Base-by-base conservation (phyloP, 2,329 filamentous ascomycete species). In the Verticillium klebahnii region DNA sequence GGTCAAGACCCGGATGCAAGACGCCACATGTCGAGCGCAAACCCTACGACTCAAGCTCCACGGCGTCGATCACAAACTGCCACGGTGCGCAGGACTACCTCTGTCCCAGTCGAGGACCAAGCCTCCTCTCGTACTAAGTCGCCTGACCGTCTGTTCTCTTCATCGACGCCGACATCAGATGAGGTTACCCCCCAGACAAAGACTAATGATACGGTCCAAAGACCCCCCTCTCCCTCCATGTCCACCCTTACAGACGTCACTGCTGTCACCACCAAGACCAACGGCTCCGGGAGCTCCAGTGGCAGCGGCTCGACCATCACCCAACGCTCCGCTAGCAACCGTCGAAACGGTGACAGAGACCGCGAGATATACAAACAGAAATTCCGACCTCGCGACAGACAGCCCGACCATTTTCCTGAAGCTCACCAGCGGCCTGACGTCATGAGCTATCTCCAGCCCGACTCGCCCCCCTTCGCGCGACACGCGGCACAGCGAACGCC, bases 371-470 rank as follows among this genome's bases (percentile, higher is more conserved):
- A 60, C 34, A 59, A 58, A 34, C 54, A 68, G 57, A 71, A 64
- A 32, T 61, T 66, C 59, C 11, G 69, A 9, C 14, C 40, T 66
- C 65, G 64, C 62, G 58, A 60, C 61, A 55, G 65, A 29, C 56
- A 11, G 50, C 9, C 61, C 57, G 65, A 37, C 17, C 67, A 23
- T 17, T 65, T 61, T 9, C 65, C 56, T 14, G 56, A 61, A 66
- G 67, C 55, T 29, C 61, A 19, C 59, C 70, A 25, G 58, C 64
- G n/a, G 59, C 63, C 37, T 67, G 72, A 77, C 61, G 76, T 75
- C 25, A 74, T 87, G 50, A 81, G 81, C 67, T 87, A 85, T 69
- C 78, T 87, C 62, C 85, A 87, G 69, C 78, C 80, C 58, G 86
- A 86, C 63, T 85, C 85, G 62, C 81, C 85, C 56, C 77, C 80